These are phyloP conservation scores for Camillea tinctor DNA, from an alignment of 2,329 filamentous ascomycete species.

Conservation along the genomic window DNA sequence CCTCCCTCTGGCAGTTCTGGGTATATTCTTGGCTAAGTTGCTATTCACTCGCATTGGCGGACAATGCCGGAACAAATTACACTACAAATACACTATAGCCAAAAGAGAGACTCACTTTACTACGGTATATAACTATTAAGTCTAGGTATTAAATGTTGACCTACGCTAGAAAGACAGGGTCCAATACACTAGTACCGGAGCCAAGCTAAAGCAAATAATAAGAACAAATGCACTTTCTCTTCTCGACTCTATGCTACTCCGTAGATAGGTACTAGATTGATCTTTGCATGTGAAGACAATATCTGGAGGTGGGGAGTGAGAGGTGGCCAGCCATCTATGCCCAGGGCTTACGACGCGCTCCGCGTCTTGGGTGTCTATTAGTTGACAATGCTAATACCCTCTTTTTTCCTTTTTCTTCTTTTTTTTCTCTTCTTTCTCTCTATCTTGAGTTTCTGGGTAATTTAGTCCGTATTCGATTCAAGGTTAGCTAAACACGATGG, in stretches of 20 bases:
- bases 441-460: neutral
- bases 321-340: neutral
- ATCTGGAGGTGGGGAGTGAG: neutral
- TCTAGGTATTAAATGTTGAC: too few species aligned
- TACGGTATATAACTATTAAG: neutral
- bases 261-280: too few species aligned
- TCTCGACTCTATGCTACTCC: too few species aligned
- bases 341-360: neutral
- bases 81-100: neutral
- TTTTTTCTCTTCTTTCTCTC: neutral
- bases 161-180: neutral
- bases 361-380: neutral
- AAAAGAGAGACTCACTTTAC: neutral
- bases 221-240: neutral
- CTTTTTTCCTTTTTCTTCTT: neutral
- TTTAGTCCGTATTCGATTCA: neutral
- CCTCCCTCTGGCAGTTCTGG: too few species aligned
- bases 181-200: neutral
- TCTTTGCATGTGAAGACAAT: neutral
- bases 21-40: neutral
- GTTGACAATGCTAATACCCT: neutral
- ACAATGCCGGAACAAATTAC: neutral
- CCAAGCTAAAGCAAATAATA: neutral
- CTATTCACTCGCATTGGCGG: neutral
- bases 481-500: too few species aligned